Base-by-base conservation (phyloP, 2,329 filamentous ascomycete genomes). In the Aspergillus pseudoterreus region DNA sequence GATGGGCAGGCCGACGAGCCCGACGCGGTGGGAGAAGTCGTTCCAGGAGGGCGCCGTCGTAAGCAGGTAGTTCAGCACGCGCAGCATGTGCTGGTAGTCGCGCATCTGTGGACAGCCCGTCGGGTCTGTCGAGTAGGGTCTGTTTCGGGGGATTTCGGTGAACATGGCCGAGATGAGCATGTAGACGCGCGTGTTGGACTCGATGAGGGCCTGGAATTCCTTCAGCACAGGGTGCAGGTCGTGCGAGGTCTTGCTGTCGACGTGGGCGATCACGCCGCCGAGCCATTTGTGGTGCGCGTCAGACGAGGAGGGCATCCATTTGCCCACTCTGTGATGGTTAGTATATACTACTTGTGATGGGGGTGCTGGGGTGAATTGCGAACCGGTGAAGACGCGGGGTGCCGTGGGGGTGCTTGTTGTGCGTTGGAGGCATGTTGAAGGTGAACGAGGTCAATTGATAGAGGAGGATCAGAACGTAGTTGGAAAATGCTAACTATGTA, bases 121-220 rank as follows among this genome's bases (percentile, higher is more conserved):
- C 0, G 85, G 84, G 54, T 88, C 85, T 6, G 72, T 74, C 52
- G 68, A 64, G 68, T 89, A 89, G 0, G 81, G 80, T 15, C 76
- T 71, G 66, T 82, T 83, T 30, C 66, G 63, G 0, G 86, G 85
- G 17, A 88, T 75, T 69, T 89, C 82, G 27, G 81, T 74, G 69
- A 86, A 89, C 86, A 89, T 89, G 56, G 79, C 74, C 21, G 74
- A 73, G 62, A 87, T 82, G 65, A 84, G 82, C 77, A 88, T 84
- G 72, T 82, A 85, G 22, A 89, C 72, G 19, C 83, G 78, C 1
- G 84, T 72, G 56, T 83, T 83, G 24, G 67, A 67, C 65, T 89
- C 85, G 55, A 90, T 88, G 21, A 88, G 71, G 1, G 80, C 66
- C 62, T 83, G 77, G 71, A 90, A 87, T 56, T 88, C 85, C 55